Base-by-base conservation (phyloP, 2,329 filamentous ascomycete species). In the Celoporthe dispersa region DNA sequence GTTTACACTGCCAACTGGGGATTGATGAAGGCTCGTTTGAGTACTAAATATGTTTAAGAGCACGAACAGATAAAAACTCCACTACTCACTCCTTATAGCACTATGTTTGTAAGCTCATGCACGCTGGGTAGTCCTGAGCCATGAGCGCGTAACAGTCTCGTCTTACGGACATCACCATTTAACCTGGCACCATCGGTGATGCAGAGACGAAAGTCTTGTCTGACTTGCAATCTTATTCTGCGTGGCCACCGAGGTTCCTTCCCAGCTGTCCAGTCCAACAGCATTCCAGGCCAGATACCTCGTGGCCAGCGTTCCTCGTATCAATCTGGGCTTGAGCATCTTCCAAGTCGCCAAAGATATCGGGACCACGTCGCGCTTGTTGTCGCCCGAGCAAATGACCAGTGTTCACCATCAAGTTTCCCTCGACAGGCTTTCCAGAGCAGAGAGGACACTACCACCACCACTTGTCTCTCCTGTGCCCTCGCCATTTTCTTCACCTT, bases 401-500 rank as follows among this genome's bases (percentile, higher is more conserved):
- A 14, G 12, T 37, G 31, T 37, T 37, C 16, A 25, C 2, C 33
- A n/a, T 33, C 44, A 16, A 19, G 1, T 16, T 57, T 57, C 12
- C 19, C 53, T 1, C 6, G 12, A 31, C 11, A 31, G 33, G 28
- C 53, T 57, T 5, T 31, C 53, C 28, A 28, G 14, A 8, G 53
- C 19, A 57, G 33, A 31, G 14, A 55, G 2, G n/a, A 28, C 51
- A 9, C n/a, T 22, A 53, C 48, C 19, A 48, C 44, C 41, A 7
- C 41, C 2, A 8, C 5, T 19, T 31, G 12, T 3, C 53, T 33
- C 53, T 31, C 1, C 51, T 28, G 8, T 57, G 14, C 14, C 11
- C 53, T 19, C 25, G 4, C 25, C 9, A 7, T 7, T 28, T 28
- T 31, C 19, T 31, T 16, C 28, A n/a, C 16, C 11, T 80, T 83